phyloP scores from a whole-genome alignment of 176 grass and related monocot genomes.

The Melocanna baccifera region DNA sequence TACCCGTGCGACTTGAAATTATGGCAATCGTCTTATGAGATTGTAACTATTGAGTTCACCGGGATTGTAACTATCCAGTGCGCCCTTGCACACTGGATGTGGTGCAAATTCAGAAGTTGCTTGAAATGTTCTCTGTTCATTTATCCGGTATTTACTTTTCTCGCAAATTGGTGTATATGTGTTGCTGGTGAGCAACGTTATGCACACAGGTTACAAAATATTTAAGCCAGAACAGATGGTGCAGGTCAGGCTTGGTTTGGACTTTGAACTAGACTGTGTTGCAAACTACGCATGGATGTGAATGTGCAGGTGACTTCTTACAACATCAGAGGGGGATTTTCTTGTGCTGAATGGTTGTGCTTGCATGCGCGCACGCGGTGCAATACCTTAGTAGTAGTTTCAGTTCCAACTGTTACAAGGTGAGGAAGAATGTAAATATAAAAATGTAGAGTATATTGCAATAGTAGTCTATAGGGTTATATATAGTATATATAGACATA shows the following conservation, averaged over 20 bases:
- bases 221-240: neutral
- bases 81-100: neutral
- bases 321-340: neutral
- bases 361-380: neutral
- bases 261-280: neutral
- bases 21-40: too few species aligned
- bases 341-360: neutral
- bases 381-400: too few species aligned
- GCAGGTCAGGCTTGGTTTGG: neutral
- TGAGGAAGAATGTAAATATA: too few species aligned
- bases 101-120: neutral
- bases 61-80: neutral
- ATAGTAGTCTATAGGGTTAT: too few species aligned
- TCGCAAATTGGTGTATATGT: neutral
- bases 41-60: neutral
- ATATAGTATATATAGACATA: too few species aligned
- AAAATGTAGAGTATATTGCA: too few species aligned
- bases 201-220: neutral
- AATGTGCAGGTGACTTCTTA: neutral
- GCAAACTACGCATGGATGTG: neutral
- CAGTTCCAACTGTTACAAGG: too few species aligned
- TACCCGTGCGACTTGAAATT: too few species aligned
- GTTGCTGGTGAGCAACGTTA: neutral
- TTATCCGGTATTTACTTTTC: neutral
- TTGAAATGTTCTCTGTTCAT: slow-evolving; percentile 4